Percentiles rank a stretch among this genome's conserved stretches.
These are phyloP conservation scores for Fragilaria radians DNA, from an alignment of 108 stramenopile genomes.

Conservation along the genomic window DNA sequence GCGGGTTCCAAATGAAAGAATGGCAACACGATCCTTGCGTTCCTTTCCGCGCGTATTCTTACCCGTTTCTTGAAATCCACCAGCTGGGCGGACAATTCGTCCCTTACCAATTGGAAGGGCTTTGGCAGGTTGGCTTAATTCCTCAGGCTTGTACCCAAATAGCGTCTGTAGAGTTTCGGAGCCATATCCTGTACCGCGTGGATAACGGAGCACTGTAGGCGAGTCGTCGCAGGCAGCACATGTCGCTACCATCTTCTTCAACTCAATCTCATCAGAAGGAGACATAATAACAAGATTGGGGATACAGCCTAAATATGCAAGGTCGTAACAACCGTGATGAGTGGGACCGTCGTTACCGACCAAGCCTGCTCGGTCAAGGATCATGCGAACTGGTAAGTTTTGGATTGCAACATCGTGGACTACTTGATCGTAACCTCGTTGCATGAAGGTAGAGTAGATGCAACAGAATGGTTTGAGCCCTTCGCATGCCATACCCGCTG, in stretches of 20 bases:
- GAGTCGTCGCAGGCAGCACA: constrained; percentile 83
- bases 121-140: constrained; percentile 57
- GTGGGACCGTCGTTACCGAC: constrained; percentile 98
- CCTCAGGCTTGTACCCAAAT: constrained; percentile 82
- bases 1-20: constrained; percentile 89
- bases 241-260: constrained; percentile 92
- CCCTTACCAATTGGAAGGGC: constrained; percentile 92
- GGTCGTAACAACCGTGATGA: constrained; percentile 93
- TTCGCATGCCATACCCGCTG: constrained; percentile 95
- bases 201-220: constrained; percentile 87
- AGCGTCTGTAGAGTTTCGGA: constrained; percentile 74
- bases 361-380: constrained; percentile 92
- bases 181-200: constrained; percentile 92
- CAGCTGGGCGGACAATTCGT: constrained; percentile 77
- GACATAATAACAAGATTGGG: constrained; percentile 95
- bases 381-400: constrained; percentile 93
- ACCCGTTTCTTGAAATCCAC: constrained; percentile 59
- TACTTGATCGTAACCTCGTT: constrained; percentile 96
- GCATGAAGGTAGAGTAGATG: constrained; percentile 97
- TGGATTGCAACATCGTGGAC: constrained; percentile 96
- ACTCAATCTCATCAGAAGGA: constrained; percentile 91
- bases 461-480: constrained; percentile 96
- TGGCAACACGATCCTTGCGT: constrained; percentile 81
- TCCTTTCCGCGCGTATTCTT: constrained; percentile 49
- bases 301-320: constrained; percentile 90